Base-by-base conservation (phyloP, 2,329 filamentous ascomycete genomes). In the Trichoderma lentiforme region DNA sequence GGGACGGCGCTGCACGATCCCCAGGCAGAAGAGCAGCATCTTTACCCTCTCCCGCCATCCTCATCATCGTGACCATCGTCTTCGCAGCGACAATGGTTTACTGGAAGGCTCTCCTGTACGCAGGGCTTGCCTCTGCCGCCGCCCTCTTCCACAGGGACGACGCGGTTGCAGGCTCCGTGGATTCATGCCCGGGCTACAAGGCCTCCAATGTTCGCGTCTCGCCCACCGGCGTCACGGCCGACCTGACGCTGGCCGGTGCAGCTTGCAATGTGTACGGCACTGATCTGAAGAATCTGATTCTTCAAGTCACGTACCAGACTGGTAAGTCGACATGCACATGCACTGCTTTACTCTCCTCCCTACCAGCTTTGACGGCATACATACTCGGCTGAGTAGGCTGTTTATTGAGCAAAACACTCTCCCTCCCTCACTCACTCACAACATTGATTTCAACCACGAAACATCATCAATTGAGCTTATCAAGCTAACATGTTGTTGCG, bases 201-300 rank as follows among this genome's bases (percentile, higher is more conserved):
- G 91, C 91, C 2, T 87, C 85, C 21, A 89, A 91, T 77, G 84
- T 93, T 15, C 79, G 83, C 66, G 80, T 84, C 65, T 87, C 83
- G 0, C 77, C 80, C 43, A 83, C 82, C 64, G 88, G 88, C 9
- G 82, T 96, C 68, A 92, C 88, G 1, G 94, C 93, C 2, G 86
- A 92, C 74, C 84, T 97, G 62, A 86, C 82, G 3, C 86, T 97
- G 12, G 91, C 91, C 8, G 93, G 93, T 0, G 77, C 84, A 11
- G 85, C 91, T 6, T 96, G 93, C 83, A 92, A 95, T 80, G 87
- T 89, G 26, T 97, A 95, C 74, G 93, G 94, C 0, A 91, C 86
- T 8, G 94, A 97, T 78, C 83, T 97, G 32, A 85, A 90, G 28
- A 83, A 86, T 5, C 83, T 97, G 63, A 86, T 85, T 43, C 82